Conservation (phyloP, 208 protist species). For the Balamuthia mandrillaris region DNA sequence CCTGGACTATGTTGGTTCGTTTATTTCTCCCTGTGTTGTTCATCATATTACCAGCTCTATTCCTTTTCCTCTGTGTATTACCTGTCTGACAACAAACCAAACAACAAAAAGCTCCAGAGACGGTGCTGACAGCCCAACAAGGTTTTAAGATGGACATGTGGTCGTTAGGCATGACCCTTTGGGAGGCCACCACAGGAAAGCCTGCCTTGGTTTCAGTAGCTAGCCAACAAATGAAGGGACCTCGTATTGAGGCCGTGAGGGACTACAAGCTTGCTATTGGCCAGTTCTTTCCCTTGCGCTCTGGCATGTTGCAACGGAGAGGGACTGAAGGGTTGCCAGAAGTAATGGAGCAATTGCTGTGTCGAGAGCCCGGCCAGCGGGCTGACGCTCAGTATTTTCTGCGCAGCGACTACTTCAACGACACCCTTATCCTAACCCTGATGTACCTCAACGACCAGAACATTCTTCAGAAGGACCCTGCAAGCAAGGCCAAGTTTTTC, state of each 20-base stretch:
- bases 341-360: too few relatives aligned
- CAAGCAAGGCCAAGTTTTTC: conserved; percentile 4
- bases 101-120: neutral
- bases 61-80: neutral
- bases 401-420: neutral
- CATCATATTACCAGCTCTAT: neutral
- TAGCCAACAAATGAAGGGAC: neutral
- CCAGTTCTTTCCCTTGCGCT: neutral
- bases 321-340: neutral
- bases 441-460: neutral
- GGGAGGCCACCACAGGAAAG: neutral
- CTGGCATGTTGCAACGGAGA: neutral
- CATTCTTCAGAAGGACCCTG: neutral
- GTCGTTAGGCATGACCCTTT: neutral
- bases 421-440: neutral
- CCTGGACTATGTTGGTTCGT: neutral
- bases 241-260: neutral
- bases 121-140: too few relatives aligned
- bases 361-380: too few relatives aligned
- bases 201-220: neutral
- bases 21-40: neutral
- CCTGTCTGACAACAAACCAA: neutral
- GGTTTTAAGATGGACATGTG: neutral
- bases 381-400: too few relatives aligned
- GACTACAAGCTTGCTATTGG: neutral